These are phyloP conservation scores for Elsinoe fawcettii DNA, from an alignment of 2,329 filamentous ascomycete genomes.

Conservation along the genomic window DNA sequence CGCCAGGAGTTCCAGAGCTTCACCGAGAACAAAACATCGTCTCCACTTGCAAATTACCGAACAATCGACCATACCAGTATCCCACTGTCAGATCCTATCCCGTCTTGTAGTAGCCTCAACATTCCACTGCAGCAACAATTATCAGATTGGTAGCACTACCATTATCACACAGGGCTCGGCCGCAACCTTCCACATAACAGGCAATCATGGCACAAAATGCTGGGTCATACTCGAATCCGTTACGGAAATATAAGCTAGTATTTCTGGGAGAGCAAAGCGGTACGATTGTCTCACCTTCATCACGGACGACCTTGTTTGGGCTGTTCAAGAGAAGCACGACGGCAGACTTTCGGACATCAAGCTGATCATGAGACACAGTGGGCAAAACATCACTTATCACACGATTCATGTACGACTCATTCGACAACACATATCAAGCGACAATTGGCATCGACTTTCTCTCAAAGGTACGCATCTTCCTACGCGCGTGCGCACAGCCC, in stretches of 20 bases:
- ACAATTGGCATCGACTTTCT: constrained; percentile 99
- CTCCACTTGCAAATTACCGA: background rate
- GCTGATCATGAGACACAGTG: constrained; percentile 48
- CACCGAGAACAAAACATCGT: constrained; percentile 6
- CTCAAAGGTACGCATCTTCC: constrained; percentile 63
- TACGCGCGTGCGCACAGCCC: background rate
- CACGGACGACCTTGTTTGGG: constrained; percentile 25
- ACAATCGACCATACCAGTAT: background rate
- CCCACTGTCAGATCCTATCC: background rate
- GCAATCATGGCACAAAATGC: constrained; percentile 69
- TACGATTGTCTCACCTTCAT: constrained; percentile 40
- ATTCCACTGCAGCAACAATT: background rate
- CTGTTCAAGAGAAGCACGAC: background rate
- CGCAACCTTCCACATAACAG: background rate
- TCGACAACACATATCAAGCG: constrained; percentile 99
- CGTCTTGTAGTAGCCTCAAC: background rate
- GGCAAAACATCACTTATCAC: constrained; percentile 98
- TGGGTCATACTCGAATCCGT: constrained; percentile 92
- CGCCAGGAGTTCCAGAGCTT: constrained; percentile 10
- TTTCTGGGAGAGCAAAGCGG: constrained; percentile 98
- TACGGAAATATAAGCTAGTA: constrained; percentile 99
- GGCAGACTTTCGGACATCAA: constrained; percentile 16
- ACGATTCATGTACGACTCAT: constrained; percentile 99
- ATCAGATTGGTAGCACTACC: background rate
- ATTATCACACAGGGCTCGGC: background rate